These are phyloP conservation scores for Candida tropicalis DNA, from an alignment of 1,139 yeast species.

Conservation along the genomic window DNA sequence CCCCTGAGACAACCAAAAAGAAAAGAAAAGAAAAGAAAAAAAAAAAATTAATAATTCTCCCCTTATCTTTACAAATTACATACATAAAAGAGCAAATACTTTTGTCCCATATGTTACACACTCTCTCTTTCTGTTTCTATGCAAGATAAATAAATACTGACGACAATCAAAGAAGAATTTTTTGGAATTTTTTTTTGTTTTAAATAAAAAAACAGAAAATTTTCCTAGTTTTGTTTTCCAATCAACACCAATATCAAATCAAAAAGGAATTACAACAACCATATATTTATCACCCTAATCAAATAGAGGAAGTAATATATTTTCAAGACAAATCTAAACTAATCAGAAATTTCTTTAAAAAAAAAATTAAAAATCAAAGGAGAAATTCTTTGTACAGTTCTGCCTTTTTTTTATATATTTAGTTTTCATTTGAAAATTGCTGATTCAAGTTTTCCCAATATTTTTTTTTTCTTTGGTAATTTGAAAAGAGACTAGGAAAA, in stretches of 20 bases:
- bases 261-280: too few relatives aligned
- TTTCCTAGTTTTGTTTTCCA: too few relatives aligned
- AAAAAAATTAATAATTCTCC: constrained; percentile 2
- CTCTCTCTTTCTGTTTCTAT: too few relatives aligned
- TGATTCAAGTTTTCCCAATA: neutral
- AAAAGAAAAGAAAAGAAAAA: neutral
- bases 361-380: too few relatives aligned
- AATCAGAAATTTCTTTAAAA: too few relatives aligned
- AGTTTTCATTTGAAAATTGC: neutral
- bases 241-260: too few relatives aligned
- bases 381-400: too few relatives aligned
- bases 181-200: constrained; percentile 1
- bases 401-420: neutral
- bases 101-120: neutral
- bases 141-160: neutral
- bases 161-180: neutral
- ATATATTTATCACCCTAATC: too few relatives aligned
- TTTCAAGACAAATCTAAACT: too few relatives aligned
- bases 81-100: constrained; percentile 1
- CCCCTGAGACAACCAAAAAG: neutral
- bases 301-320: too few relatives aligned
- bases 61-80: constrained; percentile 4
- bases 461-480: neutral
- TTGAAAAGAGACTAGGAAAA: neutral
- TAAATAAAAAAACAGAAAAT: too few relatives aligned